phyloP scores from a whole-genome alignment of 768 basidiomycete species.

The button mushroom (Agaricus bisporus) region DNA sequence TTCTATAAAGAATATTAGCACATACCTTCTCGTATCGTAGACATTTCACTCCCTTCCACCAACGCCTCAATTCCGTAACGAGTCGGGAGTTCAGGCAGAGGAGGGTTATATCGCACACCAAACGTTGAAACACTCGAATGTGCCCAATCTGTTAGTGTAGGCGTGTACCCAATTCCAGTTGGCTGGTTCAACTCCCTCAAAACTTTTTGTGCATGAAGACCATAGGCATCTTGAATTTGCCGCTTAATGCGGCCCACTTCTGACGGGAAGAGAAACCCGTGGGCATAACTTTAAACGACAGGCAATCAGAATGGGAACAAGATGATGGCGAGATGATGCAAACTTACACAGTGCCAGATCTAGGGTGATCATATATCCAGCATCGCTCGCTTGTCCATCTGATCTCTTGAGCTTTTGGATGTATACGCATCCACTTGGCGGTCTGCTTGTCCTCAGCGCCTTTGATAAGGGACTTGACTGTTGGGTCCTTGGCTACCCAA shows the following conservation, averaged over 20 bases:
- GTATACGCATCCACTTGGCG: conserved; percentile 85
- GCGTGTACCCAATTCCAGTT: conserved; percentile 23
- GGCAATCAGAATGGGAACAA: conserved; percentile 2
- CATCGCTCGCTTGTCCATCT: conserved; percentile 91
- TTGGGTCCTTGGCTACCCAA: conserved; percentile 76
- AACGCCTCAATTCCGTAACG: conserved; percentile 82
- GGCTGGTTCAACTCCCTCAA: conserved; percentile 16
- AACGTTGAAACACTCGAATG: conserved; percentile 87
- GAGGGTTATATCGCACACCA: conserved; percentile 67
- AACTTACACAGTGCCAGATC: conserved; percentile 85
- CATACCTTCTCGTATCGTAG: conserved; percentile 57
- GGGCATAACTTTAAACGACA: conserved; percentile 61
- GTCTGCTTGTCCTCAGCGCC: conserved; percentile 95
- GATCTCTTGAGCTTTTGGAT: conserved; percentile 72
- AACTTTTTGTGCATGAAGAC: conserved; percentile 38
- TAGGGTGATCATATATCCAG: conserved; percentile 98
- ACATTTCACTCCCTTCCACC: conserved; percentile 89
- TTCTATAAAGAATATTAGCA: not conserved
- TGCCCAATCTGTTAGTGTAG: conserved; percentile 58
- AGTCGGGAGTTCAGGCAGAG: conserved; percentile 57
- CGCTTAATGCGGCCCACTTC: conserved; percentile 67
- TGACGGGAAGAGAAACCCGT: conserved; percentile 93
- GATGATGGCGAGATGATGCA: conserved; percentile 5
- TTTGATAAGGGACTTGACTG: conserved; percentile 56
- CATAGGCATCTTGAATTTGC: conserved; percentile 40